These are phyloP conservation scores for Colletotrichum nymphaeae DNA, from an alignment of 2,329 filamentous ascomycete species.

Conservation along the genomic window DNA sequence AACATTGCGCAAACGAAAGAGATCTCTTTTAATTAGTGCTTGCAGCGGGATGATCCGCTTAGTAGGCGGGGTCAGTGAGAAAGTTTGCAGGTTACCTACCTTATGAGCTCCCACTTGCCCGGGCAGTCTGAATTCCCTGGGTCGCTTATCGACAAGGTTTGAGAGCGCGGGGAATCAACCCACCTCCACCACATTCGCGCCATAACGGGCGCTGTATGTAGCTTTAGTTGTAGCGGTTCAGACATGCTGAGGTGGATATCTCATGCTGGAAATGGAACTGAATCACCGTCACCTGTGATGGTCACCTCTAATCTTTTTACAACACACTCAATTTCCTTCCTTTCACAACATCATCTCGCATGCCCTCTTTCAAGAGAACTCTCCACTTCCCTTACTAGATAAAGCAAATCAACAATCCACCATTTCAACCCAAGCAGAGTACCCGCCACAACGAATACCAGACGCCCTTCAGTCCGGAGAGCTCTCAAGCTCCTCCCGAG, in stretches of 20 bases:
- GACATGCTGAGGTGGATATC: background rate
- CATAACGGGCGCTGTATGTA: background rate
- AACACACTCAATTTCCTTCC: background rate
- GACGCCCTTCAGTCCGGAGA: background rate
- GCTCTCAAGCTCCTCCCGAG: constrained; percentile 27
- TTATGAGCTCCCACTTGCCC: background rate
- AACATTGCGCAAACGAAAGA: too few species aligned
- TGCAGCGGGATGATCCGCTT: constrained; percentile 19
- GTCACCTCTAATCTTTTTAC: background rate
- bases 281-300: background rate
- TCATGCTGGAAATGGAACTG: background rate
- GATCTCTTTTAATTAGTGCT: background rate
- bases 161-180: background rate
- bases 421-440: background rate
- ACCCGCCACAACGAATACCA: constrained; percentile 23
- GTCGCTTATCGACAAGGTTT: constrained; percentile 14
- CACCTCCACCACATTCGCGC: background rate
- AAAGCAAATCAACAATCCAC: background rate
- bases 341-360: background rate
- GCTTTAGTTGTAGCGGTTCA: too few species aligned
- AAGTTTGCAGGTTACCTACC: background rate
- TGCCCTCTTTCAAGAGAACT: background rate
- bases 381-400: background rate
- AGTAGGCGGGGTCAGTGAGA: constrained; percentile 7
- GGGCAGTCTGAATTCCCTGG: background rate